phyloP scores from a whole-genome alignment of 495 filamentous ascomycete genomes.

The Aspergillus ostianus region DNA sequence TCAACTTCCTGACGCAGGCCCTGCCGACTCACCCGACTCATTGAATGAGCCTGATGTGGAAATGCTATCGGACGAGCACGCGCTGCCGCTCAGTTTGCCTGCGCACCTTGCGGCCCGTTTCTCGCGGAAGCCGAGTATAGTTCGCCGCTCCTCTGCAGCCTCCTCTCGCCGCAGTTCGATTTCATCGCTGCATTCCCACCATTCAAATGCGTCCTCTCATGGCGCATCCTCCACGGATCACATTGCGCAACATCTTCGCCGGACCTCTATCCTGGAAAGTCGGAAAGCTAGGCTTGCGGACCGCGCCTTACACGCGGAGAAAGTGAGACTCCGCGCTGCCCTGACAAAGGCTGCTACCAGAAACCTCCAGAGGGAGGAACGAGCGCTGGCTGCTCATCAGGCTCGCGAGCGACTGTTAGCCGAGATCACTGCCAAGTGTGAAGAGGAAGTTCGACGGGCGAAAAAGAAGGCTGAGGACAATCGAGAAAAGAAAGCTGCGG shows the following conservation, averaged over 20 bases:
- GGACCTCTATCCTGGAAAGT: conserved; percentile 86
- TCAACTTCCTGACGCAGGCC: conserved; percentile 43
- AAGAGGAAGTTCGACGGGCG: conserved; percentile 90
- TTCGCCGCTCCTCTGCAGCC: conserved; percentile 77
- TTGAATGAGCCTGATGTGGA: conserved; percentile 38
- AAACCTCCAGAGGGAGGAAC: conserved; percentile 67
- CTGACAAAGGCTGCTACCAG: conserved; percentile 73
- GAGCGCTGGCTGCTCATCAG: conserved; percentile 85
- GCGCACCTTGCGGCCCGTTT: conserved; percentile 86
- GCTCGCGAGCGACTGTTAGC: conserved; percentile 88
- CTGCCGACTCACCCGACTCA: conserved; percentile 30
- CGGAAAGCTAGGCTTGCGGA: conserved; percentile 92
- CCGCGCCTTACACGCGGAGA: conserved; percentile 90
- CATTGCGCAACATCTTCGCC: conserved; percentile 85
- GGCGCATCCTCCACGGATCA: conserved; percentile 73
- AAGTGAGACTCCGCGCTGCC: conserved; percentile 90
- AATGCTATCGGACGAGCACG: conserved; percentile 46
- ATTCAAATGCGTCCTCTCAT: conserved; percentile 60
- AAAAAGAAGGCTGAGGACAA: conserved; percentile 92
- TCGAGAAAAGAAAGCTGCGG: conserved; percentile 85
- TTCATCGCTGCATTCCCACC: conserved; percentile 79
- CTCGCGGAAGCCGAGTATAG: conserved; percentile 64
- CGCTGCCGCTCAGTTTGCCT: conserved; percentile 59
- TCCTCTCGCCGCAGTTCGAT: conserved; percentile 88
- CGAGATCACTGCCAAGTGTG: conserved; percentile 89